Evolutionary conservation across 2,329 filamentous ascomycete species (phyloP).

Genomic region (Westerdykella ornata): DNA sequence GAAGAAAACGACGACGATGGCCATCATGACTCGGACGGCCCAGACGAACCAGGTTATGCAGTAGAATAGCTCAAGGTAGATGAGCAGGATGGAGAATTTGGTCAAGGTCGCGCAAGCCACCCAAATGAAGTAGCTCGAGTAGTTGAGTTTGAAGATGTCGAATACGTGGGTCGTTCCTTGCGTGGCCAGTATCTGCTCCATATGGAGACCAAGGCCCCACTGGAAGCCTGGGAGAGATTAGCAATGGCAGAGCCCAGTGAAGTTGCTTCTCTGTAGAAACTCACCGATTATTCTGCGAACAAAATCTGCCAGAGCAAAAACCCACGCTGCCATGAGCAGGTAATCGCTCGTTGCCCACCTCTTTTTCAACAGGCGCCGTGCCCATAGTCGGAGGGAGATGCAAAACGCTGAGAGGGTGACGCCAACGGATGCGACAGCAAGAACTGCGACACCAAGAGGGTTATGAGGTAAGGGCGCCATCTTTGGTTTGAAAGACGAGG

Average conservation of each 20-base stretch:
- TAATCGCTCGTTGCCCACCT: neutral
- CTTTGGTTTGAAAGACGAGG: neutral
- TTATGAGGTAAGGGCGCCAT: neutral
- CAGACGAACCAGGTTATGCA: neutral
- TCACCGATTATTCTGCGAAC: neutral
- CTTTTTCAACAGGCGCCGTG: neutral
- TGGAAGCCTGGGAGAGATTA: neutral
- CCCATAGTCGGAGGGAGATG: slow-evolving; percentile 1
- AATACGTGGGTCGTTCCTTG: neutral
- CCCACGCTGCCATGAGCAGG: slow-evolving; percentile 1
- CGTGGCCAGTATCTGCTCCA: neutral
- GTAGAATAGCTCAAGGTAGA: neutral
- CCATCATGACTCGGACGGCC: neutral
- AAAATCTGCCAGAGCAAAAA: neutral
- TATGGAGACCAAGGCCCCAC: neutral
- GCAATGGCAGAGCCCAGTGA: neutral
- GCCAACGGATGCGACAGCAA: neutral
- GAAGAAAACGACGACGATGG: neutral
- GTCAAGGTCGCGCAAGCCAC: neutral
- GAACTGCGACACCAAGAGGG: neutral
- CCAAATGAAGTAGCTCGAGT: neutral
- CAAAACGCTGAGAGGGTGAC: neutral
- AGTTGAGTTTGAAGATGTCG: neutral
- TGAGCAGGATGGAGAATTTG: slow-evolving; percentile 1
- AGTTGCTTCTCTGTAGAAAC: neutral